Conservation (phyloP, 2,329 filamentous ascomycete species). For the Macrophomina pseudophaseolina region DNA sequence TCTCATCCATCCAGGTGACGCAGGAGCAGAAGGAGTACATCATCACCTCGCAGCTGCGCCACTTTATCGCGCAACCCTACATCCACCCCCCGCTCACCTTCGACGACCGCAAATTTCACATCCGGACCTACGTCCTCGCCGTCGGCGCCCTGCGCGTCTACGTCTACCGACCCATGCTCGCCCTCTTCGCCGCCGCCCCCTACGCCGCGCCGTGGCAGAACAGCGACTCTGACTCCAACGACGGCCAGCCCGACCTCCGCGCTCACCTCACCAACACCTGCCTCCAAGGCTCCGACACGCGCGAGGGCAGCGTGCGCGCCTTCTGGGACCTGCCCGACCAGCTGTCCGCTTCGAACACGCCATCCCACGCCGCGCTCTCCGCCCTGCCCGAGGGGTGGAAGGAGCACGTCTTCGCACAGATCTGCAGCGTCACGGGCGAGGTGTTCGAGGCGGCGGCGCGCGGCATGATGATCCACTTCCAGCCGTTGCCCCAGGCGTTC, state of each 20-base stretch:
- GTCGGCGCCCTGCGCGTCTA: constrained; percentile 78
- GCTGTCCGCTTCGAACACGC: background rate
- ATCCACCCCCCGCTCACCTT: constrained; percentile 82
- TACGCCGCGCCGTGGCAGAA: constrained; percentile 69
- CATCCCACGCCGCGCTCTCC: constrained; percentile 21
- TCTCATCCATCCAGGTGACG: constrained; percentile 23
- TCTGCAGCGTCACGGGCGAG: constrained; percentile 74
- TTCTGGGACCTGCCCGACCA: constrained; percentile 72
- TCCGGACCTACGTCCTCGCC: constrained; percentile 87
- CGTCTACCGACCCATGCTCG: constrained; percentile 90
- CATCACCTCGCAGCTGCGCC: constrained; percentile 86
- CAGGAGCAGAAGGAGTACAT: constrained; percentile 58
- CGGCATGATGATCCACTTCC: constrained; percentile 88
- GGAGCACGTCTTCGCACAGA: constrained; percentile 71
- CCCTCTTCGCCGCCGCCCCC: constrained; percentile 79
- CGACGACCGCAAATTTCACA: constrained; percentile 87
- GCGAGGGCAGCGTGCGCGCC: constrained; percentile 69
- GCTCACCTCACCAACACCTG: constrained; percentile 95
- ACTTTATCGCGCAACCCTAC: constrained; percentile 96
- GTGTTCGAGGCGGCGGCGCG: constrained; percentile 85
- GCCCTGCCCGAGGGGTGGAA: constrained; percentile 52
- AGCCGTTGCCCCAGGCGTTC: constrained; percentile 84
- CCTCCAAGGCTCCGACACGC: constrained; percentile 67
- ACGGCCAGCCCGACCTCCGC: constrained; percentile 59
- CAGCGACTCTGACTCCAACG: constrained; percentile 38